These are phyloP conservation scores for Cytospora piceicola DNA, from an alignment of 2,329 filamentous ascomycete species.

Conservation along the genomic window DNA sequence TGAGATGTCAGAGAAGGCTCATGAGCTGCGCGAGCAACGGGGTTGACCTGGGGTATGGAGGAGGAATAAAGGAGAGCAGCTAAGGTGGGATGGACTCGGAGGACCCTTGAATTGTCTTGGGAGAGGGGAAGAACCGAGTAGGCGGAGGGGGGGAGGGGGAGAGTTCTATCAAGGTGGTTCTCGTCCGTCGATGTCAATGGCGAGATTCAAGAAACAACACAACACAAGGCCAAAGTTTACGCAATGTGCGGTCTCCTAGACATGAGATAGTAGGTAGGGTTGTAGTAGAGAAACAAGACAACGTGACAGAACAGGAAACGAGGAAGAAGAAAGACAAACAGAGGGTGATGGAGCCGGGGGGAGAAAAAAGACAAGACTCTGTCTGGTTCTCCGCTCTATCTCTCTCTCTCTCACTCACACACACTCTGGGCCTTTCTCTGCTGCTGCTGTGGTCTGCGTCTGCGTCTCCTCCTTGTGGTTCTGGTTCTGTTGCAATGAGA, in stretches of 20 bases:
- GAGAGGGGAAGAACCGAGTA: constrained; percentile 5
- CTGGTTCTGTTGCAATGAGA: constrained; percentile 28
- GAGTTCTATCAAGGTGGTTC: constrained; percentile 17
- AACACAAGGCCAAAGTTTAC: constrained; percentile 22
- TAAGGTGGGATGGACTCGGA: constrained; percentile 27
- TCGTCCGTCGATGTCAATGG: constrained; percentile 17
- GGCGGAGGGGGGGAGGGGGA: not conserved
- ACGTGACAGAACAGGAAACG: constrained; percentile 39
- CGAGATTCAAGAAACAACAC: not conserved
- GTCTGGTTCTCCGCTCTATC: constrained; percentile 23
- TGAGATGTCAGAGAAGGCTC: constrained; percentile 44
- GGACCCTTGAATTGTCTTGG: constrained; percentile 15
- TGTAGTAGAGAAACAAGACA: constrained; percentile 37
- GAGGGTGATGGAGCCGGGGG: constrained; percentile 25
- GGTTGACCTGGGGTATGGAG: constrained; percentile 38
- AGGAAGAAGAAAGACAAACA: constrained; percentile 33
- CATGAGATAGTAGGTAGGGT: constrained; percentile 36
- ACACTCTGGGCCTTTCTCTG: constrained; percentile 13
- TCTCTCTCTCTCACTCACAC: not conserved
- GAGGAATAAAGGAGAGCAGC: constrained; percentile 33
- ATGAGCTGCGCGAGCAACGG: constrained; percentile 34
- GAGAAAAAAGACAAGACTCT: constrained; percentile 21
- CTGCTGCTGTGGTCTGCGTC: constrained; percentile 16
- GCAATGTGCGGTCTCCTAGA: constrained; percentile 25
- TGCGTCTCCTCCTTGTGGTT: constrained; percentile 19